Evolutionary conservation across 305 asterid genomes (phyloP).

Genomic region (Caryopteris hybrid): DNA sequence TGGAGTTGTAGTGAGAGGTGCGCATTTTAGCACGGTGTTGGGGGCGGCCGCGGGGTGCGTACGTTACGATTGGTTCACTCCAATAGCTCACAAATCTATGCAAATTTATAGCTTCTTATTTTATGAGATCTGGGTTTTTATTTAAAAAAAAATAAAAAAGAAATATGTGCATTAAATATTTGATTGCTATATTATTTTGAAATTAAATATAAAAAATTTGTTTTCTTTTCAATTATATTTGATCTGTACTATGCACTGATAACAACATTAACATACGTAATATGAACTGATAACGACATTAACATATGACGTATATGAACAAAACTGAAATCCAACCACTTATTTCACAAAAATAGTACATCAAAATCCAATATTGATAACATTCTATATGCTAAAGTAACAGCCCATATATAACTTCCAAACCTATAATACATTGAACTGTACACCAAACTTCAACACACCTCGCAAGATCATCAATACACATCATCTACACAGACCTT

Average conservation of each 20-base stretch:
- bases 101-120: constrained; percentile 2
- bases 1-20: constrained; percentile 25
- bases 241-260: too few species aligned
- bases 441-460: background rate
- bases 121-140: background rate
- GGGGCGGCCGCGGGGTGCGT: constrained; percentile 20
- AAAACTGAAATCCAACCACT: too few species aligned
- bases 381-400: background rate
- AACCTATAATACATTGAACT: constrained; percentile 12
- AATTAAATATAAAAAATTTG: too few species aligned
- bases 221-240: too few species aligned
- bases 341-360: too few species aligned
- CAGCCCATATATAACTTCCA: background rate
- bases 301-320: too few species aligned
- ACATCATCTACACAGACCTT: background rate
- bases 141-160: too few species aligned
- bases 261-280: too few species aligned
- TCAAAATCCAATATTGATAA: background rate
- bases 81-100: background rate
- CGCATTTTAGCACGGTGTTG: constrained; percentile 27
- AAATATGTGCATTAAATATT: too few species aligned
- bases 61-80: constrained; percentile 12
- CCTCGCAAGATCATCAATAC: background rate
- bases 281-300: too few species aligned
- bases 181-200: too few species aligned